Evolutionary conservation across 176 grass and related monocot genomes (phyloP).

Genomic region (Musa schizocarpa): DNA sequence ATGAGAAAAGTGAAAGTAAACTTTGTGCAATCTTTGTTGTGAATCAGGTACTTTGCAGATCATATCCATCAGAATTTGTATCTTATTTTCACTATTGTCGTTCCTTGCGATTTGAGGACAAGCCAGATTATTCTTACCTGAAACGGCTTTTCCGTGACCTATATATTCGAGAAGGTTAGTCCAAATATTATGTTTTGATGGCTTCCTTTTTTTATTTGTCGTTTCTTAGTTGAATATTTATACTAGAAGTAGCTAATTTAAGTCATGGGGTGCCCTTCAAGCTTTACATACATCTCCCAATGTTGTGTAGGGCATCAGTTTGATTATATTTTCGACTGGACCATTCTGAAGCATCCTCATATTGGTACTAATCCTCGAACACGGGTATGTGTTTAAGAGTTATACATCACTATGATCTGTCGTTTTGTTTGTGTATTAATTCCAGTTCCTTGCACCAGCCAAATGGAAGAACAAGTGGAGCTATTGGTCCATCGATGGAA

Average conservation of each 20-base stretch:
- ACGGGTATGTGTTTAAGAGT: background rate
- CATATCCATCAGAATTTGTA: conserved; percentile 11
- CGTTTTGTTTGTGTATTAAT: background rate
- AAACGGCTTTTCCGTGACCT: conserved; percentile 15
- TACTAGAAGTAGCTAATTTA: background rate
- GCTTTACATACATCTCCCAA: background rate
- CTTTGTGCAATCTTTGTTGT: background rate
- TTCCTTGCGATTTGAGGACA: conserved; percentile 15
- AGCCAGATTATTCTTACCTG: conserved; percentile 19
- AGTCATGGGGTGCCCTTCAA: background rate
- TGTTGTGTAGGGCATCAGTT: background rate
- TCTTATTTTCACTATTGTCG: conserved; percentile 18
- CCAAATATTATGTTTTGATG: background rate
- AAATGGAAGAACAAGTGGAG: conserved; percentile 10
- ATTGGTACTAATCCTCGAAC: background rate
- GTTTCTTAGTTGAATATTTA: background rate
- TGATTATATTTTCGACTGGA: conserved; percentile 17
- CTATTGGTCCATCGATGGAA: background rate
- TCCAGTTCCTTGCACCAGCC: conserved; percentile 5
- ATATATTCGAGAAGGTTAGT: conserved; percentile 14
- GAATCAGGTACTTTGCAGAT: conserved; percentile 2
- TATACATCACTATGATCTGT: background rate
- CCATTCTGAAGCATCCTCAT: conserved; percentile 8
- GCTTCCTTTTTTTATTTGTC: background rate
- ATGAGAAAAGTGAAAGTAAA: background rate